A percentile compares a stretch with the other conserved stretches of the same genome.
Conservation (phyloP, 768 basidiomycete species). For the Boletellus emodensis region DNA sequence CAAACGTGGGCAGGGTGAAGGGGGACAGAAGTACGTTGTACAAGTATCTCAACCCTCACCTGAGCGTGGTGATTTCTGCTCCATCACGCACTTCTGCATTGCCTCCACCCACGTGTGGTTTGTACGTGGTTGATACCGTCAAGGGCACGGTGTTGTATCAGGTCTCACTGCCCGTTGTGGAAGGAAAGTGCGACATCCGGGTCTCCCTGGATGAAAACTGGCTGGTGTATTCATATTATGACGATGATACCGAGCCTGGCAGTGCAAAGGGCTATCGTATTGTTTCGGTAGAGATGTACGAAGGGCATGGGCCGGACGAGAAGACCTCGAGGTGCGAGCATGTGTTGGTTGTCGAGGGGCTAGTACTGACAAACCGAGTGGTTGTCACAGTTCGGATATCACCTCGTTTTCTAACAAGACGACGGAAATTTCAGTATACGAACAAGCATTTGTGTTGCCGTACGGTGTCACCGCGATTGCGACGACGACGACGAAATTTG, state of each 20-base stretch:
- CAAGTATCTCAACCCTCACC: conserved; percentile 88
- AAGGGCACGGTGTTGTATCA: conserved; percentile 78
- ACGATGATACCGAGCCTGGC: conserved; percentile 46
- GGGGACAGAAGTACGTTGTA: conserved; percentile 88
- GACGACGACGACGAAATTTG: conserved; percentile 81
- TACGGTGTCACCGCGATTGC: conserved; percentile 64
- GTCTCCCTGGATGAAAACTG: conserved; percentile 82
- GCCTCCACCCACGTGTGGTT: conserved; percentile 41
- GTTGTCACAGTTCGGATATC: conserved; percentile 43
- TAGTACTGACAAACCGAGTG: not conserved
- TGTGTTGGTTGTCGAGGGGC: conserved; percentile 15
- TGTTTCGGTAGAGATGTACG: conserved; percentile 86
- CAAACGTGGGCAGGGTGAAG: conserved; percentile 78
- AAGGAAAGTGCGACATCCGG: conserved; percentile 58
- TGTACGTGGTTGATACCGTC: conserved; percentile 76
- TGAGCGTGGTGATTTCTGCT: conserved; percentile 63
- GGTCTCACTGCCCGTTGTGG: conserved; percentile 45
- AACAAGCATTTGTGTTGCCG: conserved; percentile 70
- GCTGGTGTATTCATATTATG: conserved; percentile 86
- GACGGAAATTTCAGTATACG: conserved; percentile 51
- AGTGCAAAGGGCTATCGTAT: conserved; percentile 65
- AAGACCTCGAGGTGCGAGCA: conserved; percentile 63
- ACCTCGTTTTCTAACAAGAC: conserved; percentile 54
- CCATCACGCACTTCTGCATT: conserved; percentile 17
- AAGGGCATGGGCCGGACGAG: conserved; percentile 63